Evolutionary conservation across 2,329 filamentous ascomycete species (phyloP), one percentile per base, ranked within the genome.

Genomic region (Lecanosticta acicola): DNA sequence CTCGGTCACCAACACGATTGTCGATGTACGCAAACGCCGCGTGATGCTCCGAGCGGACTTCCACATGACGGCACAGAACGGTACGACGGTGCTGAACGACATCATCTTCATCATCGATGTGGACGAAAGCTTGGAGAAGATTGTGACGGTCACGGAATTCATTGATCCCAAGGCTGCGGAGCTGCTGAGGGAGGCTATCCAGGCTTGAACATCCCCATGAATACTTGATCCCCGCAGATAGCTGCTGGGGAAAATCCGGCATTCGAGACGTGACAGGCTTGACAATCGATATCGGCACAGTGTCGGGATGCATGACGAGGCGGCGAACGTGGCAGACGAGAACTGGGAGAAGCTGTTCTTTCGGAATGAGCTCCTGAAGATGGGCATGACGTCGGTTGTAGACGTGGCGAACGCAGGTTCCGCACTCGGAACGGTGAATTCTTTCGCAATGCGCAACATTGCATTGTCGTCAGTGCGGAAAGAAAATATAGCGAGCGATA

Each of bases 101-200:
- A 43, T 68, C 13, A 7, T 66, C 11, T 66, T 64, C 57, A 53
- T 59, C 47, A 41, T 66, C 45, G 56, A 50, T n/a, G 51, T 68
- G 48, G 50, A 55, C 45, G 55, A 53, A 20, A 41, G 17, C 24
- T 13, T 19, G 13, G n/a, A 32, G 43, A 62, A 52, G 48, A 51
- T 66, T 1, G 29, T 32, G 18, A 58, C 41, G 37, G 57, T 53
- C 42, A 54, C 50, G 7, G 64, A 68, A 49, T 64, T 66, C 44
- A 42, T 68, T 29, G 65, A 67, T 52, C 54, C 46, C 14, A 49
- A 45, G 32, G 64, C 63, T 10, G 20, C 18, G 2, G 20, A 9
- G 20, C 38, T 42, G 39, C 21, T 47, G 10, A 33, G 32, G 19
- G 32, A 21, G 33, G 11, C 19, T 19, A 47, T 46, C 32, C 29